phyloP scores from a whole-genome alignment of 345 rosid genomes.

The Linum trigynum region DNA sequence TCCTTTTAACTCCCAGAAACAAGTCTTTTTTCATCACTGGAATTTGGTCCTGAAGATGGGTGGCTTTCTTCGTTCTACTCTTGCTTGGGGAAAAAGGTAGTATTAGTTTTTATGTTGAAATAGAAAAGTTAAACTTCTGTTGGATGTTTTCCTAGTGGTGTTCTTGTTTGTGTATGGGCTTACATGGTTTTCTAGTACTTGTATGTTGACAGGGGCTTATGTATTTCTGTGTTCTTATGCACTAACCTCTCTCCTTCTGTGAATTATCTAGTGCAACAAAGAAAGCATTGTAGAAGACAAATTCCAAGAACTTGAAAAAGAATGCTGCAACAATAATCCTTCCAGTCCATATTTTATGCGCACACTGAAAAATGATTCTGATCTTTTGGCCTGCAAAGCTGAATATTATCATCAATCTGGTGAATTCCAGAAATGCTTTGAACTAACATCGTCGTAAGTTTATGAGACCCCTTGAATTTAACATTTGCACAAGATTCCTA shows the following conservation, averaged over 20 bases:
- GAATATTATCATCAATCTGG: conserved; percentile 95
- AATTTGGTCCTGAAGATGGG: conserved; percentile 77
- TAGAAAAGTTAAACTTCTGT: neutral
- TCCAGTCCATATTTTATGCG: conserved; percentile 43
- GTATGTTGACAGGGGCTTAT: neutral
- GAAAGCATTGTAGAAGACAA: conserved; percentile 73
- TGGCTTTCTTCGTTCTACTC: conserved; percentile 94
- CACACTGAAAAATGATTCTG: conserved; percentile 61
- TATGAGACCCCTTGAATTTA: conserved; percentile 12
- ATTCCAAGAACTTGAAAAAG: conserved; percentile 73
- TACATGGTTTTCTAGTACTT: conserved; percentile 5
- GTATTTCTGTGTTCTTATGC: neutral
- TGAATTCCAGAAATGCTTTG: conserved; percentile 90
- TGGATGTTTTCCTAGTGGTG: neutral
- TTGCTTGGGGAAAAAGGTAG: conserved; percentile 87
- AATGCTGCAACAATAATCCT: conserved; percentile 38
- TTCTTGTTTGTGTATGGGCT: neutral
- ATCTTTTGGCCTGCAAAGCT: conserved; percentile 91
- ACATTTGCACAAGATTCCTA: conserved; percentile 8
- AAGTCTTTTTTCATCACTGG: conserved; percentile 65
- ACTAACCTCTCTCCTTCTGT: conserved; percentile 3
- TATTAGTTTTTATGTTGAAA: neutral
- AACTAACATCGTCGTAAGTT: conserved; percentile 74
- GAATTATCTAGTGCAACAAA: conserved; percentile 53
- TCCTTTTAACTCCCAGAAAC: conserved; percentile 39